Evolutionary conservation across 805 yeast genomes (phyloP).

Genomic region (Blastobotrys terrestris): DNA sequence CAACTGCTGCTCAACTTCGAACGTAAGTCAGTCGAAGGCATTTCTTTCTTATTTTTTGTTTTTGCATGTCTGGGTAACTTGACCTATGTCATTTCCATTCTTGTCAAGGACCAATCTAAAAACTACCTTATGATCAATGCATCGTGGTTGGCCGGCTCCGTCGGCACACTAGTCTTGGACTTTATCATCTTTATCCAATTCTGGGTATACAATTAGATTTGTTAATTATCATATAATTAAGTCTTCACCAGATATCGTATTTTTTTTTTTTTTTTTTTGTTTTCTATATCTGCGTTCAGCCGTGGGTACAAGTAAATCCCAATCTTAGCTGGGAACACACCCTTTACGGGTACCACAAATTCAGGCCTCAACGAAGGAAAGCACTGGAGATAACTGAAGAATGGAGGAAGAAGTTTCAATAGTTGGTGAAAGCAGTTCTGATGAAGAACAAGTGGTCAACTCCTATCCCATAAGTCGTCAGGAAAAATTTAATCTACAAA

Average conservation of each 20-base stretch:
- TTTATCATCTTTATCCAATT: slow-evolving; percentile 80
- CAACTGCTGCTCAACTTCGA: slow-evolving; percentile 80
- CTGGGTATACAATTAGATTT: slow-evolving; percentile 48
- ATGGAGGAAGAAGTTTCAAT: not conserved
- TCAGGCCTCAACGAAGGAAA: not conserved
- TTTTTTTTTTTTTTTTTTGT: not conserved
- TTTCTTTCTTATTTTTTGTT: slow-evolving; percentile 84
- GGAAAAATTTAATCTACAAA: not conserved
- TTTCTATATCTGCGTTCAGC: not conserved
- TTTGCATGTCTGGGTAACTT: slow-evolving; percentile 94
- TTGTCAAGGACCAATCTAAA: slow-evolving; percentile 64
- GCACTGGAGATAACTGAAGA: no score
- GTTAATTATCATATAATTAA: not conserved
- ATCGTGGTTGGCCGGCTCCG: slow-evolving; percentile 88
- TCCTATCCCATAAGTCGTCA: not conserved
- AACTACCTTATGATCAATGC: slow-evolving; percentile 74
- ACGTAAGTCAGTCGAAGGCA: slow-evolving; percentile 91
- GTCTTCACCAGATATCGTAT: not conserved
- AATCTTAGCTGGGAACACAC: not conserved
- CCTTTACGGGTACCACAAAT: not conserved
- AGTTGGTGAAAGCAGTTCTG: not conserved
- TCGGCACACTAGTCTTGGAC: slow-evolving; percentile 82
- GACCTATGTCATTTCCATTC: slow-evolving; percentile 81
- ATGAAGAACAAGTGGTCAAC: not conserved
- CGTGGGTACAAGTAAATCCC: not conserved